Conservation (phyloP, 2,329 filamentous ascomycete genomes). For the Westerdykella aurantiaca region DNA sequence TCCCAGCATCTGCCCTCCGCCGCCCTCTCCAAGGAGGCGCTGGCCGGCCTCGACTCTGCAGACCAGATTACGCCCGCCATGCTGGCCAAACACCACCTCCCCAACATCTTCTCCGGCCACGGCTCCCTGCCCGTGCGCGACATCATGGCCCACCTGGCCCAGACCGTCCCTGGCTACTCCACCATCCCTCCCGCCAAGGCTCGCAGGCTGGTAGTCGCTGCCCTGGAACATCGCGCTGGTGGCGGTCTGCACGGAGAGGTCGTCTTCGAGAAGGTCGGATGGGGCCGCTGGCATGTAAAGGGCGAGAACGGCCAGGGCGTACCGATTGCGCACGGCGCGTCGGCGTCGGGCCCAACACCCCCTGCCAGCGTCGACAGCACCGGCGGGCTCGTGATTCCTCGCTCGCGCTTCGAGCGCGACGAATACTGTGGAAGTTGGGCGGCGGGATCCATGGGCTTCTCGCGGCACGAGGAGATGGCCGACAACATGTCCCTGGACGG, state of each 20-base stretch:
- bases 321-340: constrained; percentile 38
- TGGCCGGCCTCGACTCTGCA: constrained; percentile 60
- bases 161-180: constrained; percentile 87
- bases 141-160: constrained; percentile 90
- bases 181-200: constrained; percentile 85
- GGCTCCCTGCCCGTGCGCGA: constrained; percentile 91
- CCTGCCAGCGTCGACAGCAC: constrained; percentile 45
- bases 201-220: constrained; percentile 83
- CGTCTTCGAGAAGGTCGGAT: constrained; percentile 86
- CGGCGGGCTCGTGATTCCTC: constrained; percentile 46
- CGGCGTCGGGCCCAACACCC: constrained; percentile 39
- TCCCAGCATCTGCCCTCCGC: constrained; percentile 40
- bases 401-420: constrained; percentile 28
- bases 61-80: constrained; percentile 79
- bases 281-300: constrained; percentile 85
- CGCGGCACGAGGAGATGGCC: constrained; percentile 58
- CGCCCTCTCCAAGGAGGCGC: constrained; percentile 45
- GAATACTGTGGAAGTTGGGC: constrained; percentile 55
- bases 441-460: constrained; percentile 69
- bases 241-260: constrained; percentile 62
- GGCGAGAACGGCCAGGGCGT: constrained; percentile 44
- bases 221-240: constrained; percentile 71
- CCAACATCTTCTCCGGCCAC: constrained; percentile 81
- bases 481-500: constrained; percentile 91
- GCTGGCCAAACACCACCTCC: constrained; percentile 84